Evolutionary conservation across 306 rosid species (phyloP).

Genomic region (Castanea mollissima): DNA sequence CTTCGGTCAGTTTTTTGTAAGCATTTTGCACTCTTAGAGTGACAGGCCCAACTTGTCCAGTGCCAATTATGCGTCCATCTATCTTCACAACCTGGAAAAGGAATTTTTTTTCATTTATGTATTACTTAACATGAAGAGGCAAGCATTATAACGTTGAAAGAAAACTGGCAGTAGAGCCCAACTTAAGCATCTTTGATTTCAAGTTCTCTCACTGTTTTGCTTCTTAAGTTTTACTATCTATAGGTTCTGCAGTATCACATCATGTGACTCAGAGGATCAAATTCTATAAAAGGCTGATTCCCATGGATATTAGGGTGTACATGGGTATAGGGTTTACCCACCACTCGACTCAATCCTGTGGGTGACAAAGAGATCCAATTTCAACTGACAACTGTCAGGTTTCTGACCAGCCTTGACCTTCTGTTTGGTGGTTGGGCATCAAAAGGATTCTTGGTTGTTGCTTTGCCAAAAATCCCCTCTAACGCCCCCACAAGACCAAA

Average conservation of each 20-base stretch:
- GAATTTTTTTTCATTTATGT: not conserved
- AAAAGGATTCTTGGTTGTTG: too few species aligned
- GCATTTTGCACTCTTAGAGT: slow-evolving; percentile 67
- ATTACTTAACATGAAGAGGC: not conserved
- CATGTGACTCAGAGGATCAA: not conserved
- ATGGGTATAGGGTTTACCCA: too few species aligned
- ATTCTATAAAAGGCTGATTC: not conserved
- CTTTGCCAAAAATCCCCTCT: too few species aligned
- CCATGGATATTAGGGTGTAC: not conserved
- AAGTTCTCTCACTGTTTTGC: not conserved
- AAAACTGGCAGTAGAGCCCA: not conserved
- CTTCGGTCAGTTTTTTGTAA: slow-evolving; percentile 64
- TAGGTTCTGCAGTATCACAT: not conserved
- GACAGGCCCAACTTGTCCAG: slow-evolving; percentile 75
- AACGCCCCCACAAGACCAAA: too few species aligned
- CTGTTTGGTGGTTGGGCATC: too few species aligned
- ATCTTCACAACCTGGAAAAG: slow-evolving; percentile 74
- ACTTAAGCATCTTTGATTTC: not conserved
- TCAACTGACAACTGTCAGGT: too few species aligned
- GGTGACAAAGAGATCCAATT: too few species aligned
- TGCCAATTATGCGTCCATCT: slow-evolving; percentile 79
- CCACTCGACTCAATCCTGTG: too few species aligned
- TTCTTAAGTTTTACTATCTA: not conserved
- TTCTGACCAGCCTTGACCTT: too few species aligned
- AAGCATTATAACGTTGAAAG: not conserved